Base-by-base conservation (phyloP, 2,329 filamentous ascomycete genomes). In the Epichloe coenophiala region DNA sequence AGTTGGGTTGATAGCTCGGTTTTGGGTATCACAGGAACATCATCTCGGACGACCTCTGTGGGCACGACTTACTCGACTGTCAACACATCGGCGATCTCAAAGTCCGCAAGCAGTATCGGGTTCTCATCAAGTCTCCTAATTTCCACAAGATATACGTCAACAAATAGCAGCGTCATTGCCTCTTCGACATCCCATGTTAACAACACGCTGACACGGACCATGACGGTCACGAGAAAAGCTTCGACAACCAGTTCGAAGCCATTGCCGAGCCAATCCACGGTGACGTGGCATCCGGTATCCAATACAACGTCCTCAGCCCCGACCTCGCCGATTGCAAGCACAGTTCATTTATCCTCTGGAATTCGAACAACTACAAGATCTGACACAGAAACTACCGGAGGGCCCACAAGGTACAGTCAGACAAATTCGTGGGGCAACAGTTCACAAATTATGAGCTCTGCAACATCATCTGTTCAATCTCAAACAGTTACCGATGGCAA, bases 21-120 rank as follows among this genome's bases (percentile, higher is more conserved):
- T 6, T 46, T 53, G 49, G 49, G 51, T 11, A 41, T 53, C n/a
- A 53, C 51, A 9, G 48, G 48, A 17, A 37, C 49, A 7, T 35
- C 33, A 15, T 41, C 45, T 6, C 27, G 21, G 9, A 31, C 45
- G 17, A 45, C 36, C 43, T 46, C 45, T 19, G 40, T 41, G 36
- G 13, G 7, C 9, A 17, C 23, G 17, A 35, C 31, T 11, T 13
- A 41, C n/a, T 39, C 40, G 4, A 43, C 39, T 36, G 19, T 27
- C 17, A n/a, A 15, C 45, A 47, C 37, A 31, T 23, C 40, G 36
- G 39, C 13, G 6, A 4, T 19, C 12, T 50, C 44, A 15, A 36
- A 45, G 8, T 15, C 42, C 15, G 33, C 46, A 38, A 42, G 23
- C 2, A 46, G 35, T 11, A 42, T 42, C 33, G 3, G 9, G 4